Evolutionary conservation across 805 yeast genomes (phyloP).

Genomic region (Pichia exigua): DNA sequence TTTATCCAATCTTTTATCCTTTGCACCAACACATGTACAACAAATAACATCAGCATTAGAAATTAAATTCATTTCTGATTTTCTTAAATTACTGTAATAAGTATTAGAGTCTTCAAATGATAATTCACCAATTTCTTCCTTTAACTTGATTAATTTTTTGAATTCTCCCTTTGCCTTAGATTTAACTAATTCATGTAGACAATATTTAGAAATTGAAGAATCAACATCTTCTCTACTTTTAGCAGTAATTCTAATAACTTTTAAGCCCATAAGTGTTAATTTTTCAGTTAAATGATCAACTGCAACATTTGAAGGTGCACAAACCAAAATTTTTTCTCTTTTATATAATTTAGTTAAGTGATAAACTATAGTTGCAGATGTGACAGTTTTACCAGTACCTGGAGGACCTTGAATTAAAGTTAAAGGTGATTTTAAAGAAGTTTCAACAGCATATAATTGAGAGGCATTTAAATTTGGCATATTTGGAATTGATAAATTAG

Average conservation of each 20-base stretch:
- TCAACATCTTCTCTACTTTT: conserved; percentile 76
- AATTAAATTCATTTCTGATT: conserved; percentile 44
- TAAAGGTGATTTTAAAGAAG: conserved; percentile 62
- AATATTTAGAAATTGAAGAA: conserved; percentile 46
- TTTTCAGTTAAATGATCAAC: conserved; percentile 84
- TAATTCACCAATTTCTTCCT: conserved; percentile 63
- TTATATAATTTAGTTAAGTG: conserved; percentile 54
- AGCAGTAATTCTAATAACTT: conserved; percentile 73
- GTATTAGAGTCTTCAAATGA: conserved; percentile 43
- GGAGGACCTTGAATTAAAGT: conserved; percentile 93
- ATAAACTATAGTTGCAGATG: conserved; percentile 81
- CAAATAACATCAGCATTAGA: conserved; percentile 70
- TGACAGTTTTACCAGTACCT: conserved; percentile 92
- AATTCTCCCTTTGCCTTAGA: conserved; percentile 46
- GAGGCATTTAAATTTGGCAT: conserved; percentile 67
- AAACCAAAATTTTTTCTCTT: conserved; percentile 64
- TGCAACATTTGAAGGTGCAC: conserved; percentile 95
- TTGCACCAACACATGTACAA: conserved; percentile 90
- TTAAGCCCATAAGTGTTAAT: conserved; percentile 59
- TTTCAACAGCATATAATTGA: conserved; percentile 68
- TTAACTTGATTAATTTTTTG: conserved; percentile 48
- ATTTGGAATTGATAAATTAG: conserved; percentile 53
- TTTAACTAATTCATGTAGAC: conserved; percentile 48
- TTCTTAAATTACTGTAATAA: conserved; percentile 34
- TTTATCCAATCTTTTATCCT: conserved; percentile 53